Evolutionary conservation across 2,329 filamentous ascomycete species (phyloP), one percentile per base, ranked within the genome.

Genomic region (Paraphaeosphaeria minitans): DNA sequence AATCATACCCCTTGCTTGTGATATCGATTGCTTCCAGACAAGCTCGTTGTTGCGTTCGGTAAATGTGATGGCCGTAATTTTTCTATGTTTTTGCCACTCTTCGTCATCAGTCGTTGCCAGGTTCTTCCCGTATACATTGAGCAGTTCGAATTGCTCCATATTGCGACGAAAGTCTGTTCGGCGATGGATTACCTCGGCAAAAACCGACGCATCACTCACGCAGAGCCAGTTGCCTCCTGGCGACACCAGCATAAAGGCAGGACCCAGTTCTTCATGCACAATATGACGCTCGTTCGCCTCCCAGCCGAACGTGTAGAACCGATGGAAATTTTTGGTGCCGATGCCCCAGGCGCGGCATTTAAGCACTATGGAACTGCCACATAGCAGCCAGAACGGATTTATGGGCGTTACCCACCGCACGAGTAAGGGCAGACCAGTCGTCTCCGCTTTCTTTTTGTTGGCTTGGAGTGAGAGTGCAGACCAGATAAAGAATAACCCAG

Each of bases 11-110:
- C 55, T 13, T 1, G 47, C 57, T 43, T 71, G 67, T 19, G 22
- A 8, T 3, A 71, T 33, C 1, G 61, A 56, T 21, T 65, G 43
- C 16, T 49, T 27, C 69, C 69, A 74, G 1, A 71, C 69, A 7
- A 74, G 49, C 45, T 65, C 64, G 42, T 72, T 72, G 49, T 66
- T 70, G 42, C 59, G 63, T 48, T 73, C 71, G 2, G 58, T 70
- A 39, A 74, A 73, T 4, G 66, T 64, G 22, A 58, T 43, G 1
- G 55, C 59, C 1, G 68, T 69, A 16, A 68, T 53, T 53, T 70
- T 71, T 12, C 69, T 64, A 35, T 72, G 69, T 13, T 57, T 60
- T 47, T 66, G 58, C 70, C 71, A 74, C 21, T 68, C 69, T 10
- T 63, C n/a, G 7, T 58, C 68, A 27, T 70, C 67, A 2, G 66